These are phyloP conservation scores for Lichtheimia ramosa DNA, from an alignment of 371 early-diverging fungal genomes.

Conservation along the genomic window DNA sequence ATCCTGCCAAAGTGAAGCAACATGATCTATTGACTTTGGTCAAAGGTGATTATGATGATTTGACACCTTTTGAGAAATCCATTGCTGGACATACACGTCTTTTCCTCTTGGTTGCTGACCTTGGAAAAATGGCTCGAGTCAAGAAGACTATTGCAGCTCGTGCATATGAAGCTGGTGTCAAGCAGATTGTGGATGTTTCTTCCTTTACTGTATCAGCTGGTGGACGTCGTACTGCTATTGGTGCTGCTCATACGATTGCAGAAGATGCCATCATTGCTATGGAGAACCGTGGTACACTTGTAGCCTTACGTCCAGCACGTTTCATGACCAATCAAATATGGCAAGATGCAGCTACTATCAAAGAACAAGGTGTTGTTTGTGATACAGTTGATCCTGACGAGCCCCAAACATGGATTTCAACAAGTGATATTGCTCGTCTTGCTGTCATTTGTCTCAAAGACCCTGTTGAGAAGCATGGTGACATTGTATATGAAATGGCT, in stretches of 20 bases:
- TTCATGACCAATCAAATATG: constrained; percentile 17
- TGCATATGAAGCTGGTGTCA: constrained; percentile 35
- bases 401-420: constrained; percentile 8
- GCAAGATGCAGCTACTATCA: constrained; percentile 3
- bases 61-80: constrained; percentile 16
- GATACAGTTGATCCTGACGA: constrained; percentile 8
- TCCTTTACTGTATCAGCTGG: constrained; percentile 13
- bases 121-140: neutral
- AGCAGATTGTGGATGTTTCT: constrained; percentile 37
- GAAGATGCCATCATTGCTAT: constrained; percentile 27
- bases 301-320: constrained; percentile 12
- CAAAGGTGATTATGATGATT: constrained; percentile 30
- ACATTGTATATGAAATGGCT: constrained; percentile 17
- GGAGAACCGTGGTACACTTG: constrained; percentile 15
- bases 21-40: constrained; percentile 3
- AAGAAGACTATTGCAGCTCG: too few species aligned
- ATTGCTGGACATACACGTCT: constrained; percentile 33
- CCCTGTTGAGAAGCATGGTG: constrained; percentile 16
- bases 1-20: constrained; percentile 10
- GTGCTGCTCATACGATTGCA: constrained; percentile 17
- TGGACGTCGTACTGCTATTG: constrained; percentile 23
- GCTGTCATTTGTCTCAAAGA: constrained; percentile 14
- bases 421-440: constrained; percentile 16
- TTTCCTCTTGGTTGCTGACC: neutral
- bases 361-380: neutral